A percentile compares a stretch with the other conserved stretches of the same genome.
phyloP scores from a whole-genome alignment of 2,329 filamentous ascomycete genomes.

The Venturia pyrina region DNA sequence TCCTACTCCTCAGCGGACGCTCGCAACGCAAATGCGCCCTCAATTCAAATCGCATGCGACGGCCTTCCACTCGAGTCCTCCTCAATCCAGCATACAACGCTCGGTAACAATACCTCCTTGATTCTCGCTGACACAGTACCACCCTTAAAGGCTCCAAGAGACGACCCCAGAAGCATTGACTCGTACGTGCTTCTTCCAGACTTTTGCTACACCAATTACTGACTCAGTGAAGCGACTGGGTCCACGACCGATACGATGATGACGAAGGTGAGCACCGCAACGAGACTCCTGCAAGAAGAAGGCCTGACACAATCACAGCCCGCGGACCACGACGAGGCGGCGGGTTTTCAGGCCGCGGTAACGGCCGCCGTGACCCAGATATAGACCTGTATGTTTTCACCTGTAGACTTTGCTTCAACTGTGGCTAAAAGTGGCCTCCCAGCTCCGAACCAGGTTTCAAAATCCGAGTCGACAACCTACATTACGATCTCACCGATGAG shows the following conservation, averaged over 20 bases:
- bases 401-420: neutral
- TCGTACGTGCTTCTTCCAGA: slow-evolving; percentile 41
- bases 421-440: neutral
- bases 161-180: slow-evolving; percentile 57
- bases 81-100: neutral
- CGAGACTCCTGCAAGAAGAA: slow-evolving; percentile 14
- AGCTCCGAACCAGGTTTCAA: slow-evolving; percentile 54
- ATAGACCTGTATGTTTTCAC: neutral
- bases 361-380: slow-evolving; percentile 7
- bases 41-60: neutral
- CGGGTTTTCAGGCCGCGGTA: neutral
- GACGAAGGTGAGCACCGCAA: slow-evolving; percentile 37
- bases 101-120: neutral
- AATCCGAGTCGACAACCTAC: slow-evolving; percentile 77
- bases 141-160: slow-evolving; percentile 29
- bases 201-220: slow-evolving; percentile 14
- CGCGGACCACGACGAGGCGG: slow-evolving; percentile 16
- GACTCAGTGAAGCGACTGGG: slow-evolving; percentile 62
- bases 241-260: slow-evolving; percentile 82
- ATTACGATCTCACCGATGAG: slow-evolving; percentile 80
- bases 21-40: slow-evolving; percentile 1
- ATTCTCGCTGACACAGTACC: slow-evolving; percentile 23
- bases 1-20: slow-evolving; percentile 11
- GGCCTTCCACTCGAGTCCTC: slow-evolving; percentile 7
- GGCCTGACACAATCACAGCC: slow-evolving; percentile 13